Conservation (phyloP, 169 alveolate species). For the Plasmodium coatneyi region DNA sequence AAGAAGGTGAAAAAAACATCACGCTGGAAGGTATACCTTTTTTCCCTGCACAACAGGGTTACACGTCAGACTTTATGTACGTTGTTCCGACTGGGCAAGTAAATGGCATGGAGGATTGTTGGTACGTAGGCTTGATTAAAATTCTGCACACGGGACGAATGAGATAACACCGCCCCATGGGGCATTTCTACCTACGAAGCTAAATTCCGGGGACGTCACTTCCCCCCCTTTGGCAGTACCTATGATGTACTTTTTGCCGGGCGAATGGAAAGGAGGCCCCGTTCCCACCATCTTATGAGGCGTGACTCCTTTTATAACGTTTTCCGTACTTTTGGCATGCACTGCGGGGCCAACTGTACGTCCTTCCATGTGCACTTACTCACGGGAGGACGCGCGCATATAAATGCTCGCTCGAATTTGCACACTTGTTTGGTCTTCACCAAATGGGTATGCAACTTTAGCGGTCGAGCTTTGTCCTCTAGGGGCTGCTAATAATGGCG, state of each 20-base stretch:
- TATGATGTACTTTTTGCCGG: not conserved
- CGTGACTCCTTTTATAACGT: not conserved
- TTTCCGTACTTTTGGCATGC: not conserved
- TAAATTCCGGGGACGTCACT: not conserved
- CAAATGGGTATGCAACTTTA: constrained; percentile 8
- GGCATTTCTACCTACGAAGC: not conserved
- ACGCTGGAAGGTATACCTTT: not conserved
- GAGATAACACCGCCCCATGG: not conserved
- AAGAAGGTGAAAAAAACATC: not conserved
- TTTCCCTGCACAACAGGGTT: not conserved
- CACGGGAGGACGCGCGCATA: not conserved
- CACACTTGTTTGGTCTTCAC: not conserved
- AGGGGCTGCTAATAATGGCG: not conserved
- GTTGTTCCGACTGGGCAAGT: not conserved
- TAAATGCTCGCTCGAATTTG: not conserved
- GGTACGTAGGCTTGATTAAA: not conserved
- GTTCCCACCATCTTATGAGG: not conserved
- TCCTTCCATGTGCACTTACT: not conserved
- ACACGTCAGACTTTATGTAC: not conserved
- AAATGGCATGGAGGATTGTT: not conserved
- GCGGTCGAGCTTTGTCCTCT: not conserved
- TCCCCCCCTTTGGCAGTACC: not conserved
- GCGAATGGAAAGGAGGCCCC: not conserved
- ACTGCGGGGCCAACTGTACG: not conserved
- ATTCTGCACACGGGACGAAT: not conserved